Evolutionary conservation across 1,284 basidiomycete species (phyloP).

Genomic region (Sanghuangporus sanghuang): DNA sequence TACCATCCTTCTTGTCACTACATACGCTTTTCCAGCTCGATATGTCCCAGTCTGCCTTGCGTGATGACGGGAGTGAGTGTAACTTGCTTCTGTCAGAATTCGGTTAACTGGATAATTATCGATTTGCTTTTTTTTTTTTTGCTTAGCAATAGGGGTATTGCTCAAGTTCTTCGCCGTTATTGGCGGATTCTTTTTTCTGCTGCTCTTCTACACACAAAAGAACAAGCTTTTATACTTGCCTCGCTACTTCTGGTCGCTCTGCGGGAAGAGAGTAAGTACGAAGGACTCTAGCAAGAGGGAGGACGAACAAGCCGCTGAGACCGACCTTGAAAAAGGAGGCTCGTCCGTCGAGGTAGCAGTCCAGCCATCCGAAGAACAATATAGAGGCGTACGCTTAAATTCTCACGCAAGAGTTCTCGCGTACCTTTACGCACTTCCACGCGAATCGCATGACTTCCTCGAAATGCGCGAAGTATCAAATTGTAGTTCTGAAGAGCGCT

Average conservation of each 20-base stretch:
- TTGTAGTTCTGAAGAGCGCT: neutral
- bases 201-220: neutral
- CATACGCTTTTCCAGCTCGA: too few relatives aligned
- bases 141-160: neutral
- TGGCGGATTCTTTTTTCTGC: neutral
- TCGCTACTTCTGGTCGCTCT: neutral
- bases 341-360: neutral
- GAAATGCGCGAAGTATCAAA: constrained; percentile 1
- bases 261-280: neutral
- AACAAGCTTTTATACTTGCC: too few relatives aligned
- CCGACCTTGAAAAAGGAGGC: constrained; percentile 4
- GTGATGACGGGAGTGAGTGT: too few relatives aligned
- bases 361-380: neutral
- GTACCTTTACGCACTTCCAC: constrained; percentile 2
- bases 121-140: too few relatives aligned
- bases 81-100: too few relatives aligned
- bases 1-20: too few relatives aligned
- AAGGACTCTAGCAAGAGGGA: neutral
- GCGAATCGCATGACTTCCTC: neutral
- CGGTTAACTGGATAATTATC: too few relatives aligned
- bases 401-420: constrained; percentile 1
- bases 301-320: neutral
- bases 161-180: neutral
- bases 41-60: too few relatives aligned
- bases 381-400: neutral